These are phyloP conservation scores for Pythium vanterpoolii DNA, from an alignment of 352 stramenopile species.

Conservation along the genomic window DNA sequence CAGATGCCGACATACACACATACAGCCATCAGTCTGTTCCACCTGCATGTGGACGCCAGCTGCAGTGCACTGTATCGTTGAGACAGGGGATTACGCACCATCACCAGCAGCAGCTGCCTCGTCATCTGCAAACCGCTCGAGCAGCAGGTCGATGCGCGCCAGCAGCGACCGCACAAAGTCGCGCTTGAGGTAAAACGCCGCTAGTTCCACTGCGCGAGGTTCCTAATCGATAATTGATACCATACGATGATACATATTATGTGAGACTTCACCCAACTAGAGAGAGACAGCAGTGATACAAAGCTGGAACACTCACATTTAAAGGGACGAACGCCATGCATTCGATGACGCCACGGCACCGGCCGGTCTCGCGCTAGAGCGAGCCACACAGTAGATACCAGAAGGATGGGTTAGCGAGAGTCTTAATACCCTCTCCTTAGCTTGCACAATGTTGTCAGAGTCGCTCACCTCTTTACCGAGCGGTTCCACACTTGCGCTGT, in stretches of 20 bases:
- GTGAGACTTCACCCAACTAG: background rate
- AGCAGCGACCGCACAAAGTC: constrained; percentile 67
- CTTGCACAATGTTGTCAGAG: no score
- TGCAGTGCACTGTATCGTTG: no score
- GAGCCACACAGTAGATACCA: background rate
- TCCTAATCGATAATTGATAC: constrained; percentile 19
- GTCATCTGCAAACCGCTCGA: constrained; percentile 41
- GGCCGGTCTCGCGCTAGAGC: constrained; percentile 25
- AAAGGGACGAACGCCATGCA: constrained; percentile 52
- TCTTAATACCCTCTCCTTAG: background rate
- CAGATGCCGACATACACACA: background rate
- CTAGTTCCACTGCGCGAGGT: constrained; percentile 31
- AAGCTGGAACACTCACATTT: constrained; percentile 12
- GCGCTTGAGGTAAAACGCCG: constrained; percentile 52
- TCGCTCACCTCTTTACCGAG: background rate
- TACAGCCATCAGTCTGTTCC: background rate
- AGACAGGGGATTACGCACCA: constrained; percentile 11
- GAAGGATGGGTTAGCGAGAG: background rate
- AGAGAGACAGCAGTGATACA: background rate
- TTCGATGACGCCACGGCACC: constrained; percentile 43
- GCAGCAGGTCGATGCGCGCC: constrained; percentile 49
- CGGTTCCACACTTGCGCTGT: constrained; percentile 1
- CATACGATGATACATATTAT: background rate
- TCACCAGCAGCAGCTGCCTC: constrained; percentile 28
- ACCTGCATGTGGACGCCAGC: background rate